These are phyloP conservation scores for Fraxinus greggii DNA, from an alignment of 305 asterid genomes.

Conservation along the genomic window DNA sequence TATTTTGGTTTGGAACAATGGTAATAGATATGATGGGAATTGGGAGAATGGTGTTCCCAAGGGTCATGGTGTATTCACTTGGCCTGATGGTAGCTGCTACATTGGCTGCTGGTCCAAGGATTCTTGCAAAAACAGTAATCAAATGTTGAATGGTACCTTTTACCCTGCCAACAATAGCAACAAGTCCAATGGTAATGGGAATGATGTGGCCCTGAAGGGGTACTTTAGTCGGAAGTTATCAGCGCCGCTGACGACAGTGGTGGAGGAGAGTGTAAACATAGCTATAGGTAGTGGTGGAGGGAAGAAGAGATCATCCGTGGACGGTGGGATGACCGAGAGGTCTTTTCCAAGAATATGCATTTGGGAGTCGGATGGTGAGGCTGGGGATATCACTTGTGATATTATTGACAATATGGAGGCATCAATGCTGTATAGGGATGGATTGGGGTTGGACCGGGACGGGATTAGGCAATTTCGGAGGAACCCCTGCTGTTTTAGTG, in stretches of 20 bases:
- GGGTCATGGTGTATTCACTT: neutral
- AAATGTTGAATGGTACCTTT: constrained; percentile 68
- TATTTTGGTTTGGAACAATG: constrained; percentile 12
- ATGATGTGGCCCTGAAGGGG: constrained; percentile 41
- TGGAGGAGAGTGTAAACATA: constrained; percentile 37
- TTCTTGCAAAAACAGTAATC: constrained; percentile 38
- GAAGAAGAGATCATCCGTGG: constrained; percentile 54
- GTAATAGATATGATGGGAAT: neutral
- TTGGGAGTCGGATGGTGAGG: constrained; percentile 98
- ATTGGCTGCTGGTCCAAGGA: constrained; percentile 28
- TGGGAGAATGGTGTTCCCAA: neutral
- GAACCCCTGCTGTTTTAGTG: constrained; percentile 63
- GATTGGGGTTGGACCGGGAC: constrained; percentile 48
- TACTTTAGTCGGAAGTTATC: constrained; percentile 47
- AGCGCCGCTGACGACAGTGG: constrained; percentile 57
- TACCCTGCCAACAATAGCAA: constrained; percentile 50
- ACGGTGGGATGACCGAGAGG: constrained; percentile 50
- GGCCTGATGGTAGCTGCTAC: neutral
- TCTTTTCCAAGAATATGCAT: constrained; percentile 83
- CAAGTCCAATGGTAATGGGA: constrained; percentile 13
- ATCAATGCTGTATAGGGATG: constrained; percentile 64
- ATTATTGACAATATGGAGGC: constrained; percentile 83
- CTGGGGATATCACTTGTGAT: constrained; percentile 93
- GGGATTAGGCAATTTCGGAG: constrained; percentile 75
- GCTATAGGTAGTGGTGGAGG: constrained; percentile 35